Base-by-base conservation (phyloP, 164 flowering plant genomes). In the Hamamelis virginiana region DNA sequence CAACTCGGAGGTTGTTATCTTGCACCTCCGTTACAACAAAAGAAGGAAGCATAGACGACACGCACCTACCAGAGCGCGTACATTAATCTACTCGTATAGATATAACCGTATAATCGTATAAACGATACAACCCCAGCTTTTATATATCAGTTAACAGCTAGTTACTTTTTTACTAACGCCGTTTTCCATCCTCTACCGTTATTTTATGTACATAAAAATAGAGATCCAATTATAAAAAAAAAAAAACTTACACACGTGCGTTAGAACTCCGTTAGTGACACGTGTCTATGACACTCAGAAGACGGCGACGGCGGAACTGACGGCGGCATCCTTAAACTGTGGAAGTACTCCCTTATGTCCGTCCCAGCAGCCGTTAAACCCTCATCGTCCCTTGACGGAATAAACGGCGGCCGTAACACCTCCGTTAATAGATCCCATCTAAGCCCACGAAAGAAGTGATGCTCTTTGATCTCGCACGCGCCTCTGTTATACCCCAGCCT, bases 351-450 rank as follows among this genome's bases (percentile, higher is more conserved):
- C 68, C 59, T 71, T 0, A 94, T 65, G 19, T 75, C 79, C 4
- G 76, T 25, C 27, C 75, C 77, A 8, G 66, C 75, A 4, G 33
- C 59, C 69, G 68, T 70, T n/a, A 45, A 25, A 1, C 41, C 59
- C 0, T 41, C 77, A 9, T 85, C 92, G 4, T 88, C 95, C 3
- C 60, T 56, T 8, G 73, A 41, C 64, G 93, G 87, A 11, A 94
- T 71, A 72, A 88, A 91, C 66, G 98, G 97, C 58, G 98, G 98
- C 68, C 98, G 86, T 16, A 70, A 53, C 0, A 90, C 91, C 43
- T 92, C 95, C 79, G 86, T 78, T 27, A 94, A 64, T 27, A 85
- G 68, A 65, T 91, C 97, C 97, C 97, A 94, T 67, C 75, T 69
- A 23, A 94, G 47, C 9, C 94, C 97, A 1, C 69, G 48, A 56